Evolutionary conservation across 495 filamentous ascomycete species (phyloP), one percentile per base, ranked within the genome.

Genomic region (Parathielavia hyrcaniae): DNA sequence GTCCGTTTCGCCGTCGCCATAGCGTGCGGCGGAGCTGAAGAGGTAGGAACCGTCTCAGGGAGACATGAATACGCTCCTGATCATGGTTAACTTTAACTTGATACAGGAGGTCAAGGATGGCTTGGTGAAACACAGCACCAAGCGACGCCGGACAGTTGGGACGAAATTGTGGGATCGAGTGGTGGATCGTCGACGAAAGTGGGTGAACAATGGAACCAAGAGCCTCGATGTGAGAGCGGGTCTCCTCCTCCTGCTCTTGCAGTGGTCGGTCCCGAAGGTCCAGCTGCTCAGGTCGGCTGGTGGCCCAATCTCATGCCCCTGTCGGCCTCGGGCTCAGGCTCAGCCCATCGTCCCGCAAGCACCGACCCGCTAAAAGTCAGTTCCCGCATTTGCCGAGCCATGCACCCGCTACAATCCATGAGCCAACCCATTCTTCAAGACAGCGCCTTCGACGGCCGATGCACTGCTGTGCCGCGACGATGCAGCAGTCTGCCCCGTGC

Each of bases 1-100:
- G 56, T 53, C 49, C 45, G 50, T 48, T 41, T 59, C 61, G 51
- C 67, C 58, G 61, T 65, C 56, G 64, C 64, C 66, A 69, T 69
- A 63, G 53, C 62, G 26, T 55, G 50, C 64, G 56, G 61, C 53
- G 43, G 47, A 66, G 57, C 57, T 50, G 59, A 40, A 53, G 54
- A 49, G 53, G 60, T 54, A 59, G 34, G 47, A 54, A 19, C 23
- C 46, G 32, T 50, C 26, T 67, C 58, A 61, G 19, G 39, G 47
- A 58, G 50, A 44, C 63, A 68, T 68, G 46, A 49, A 38, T n/a
- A 32, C 12, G 56, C 49, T 20, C 20, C 45, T 20, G 36, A 58
- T 40, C 48, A 46, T 30, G n/a, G n/a, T n/a, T n/a, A n/a, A n/a
- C n/a, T n/a, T n/a, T n/a, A n/a, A n/a, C n/a, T n/a, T n/a, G 13